These are phyloP conservation scores for Ceratocystis cacaofunesta DNA, from an alignment of 2,329 filamentous ascomycete genomes.

Conservation along the genomic window DNA sequence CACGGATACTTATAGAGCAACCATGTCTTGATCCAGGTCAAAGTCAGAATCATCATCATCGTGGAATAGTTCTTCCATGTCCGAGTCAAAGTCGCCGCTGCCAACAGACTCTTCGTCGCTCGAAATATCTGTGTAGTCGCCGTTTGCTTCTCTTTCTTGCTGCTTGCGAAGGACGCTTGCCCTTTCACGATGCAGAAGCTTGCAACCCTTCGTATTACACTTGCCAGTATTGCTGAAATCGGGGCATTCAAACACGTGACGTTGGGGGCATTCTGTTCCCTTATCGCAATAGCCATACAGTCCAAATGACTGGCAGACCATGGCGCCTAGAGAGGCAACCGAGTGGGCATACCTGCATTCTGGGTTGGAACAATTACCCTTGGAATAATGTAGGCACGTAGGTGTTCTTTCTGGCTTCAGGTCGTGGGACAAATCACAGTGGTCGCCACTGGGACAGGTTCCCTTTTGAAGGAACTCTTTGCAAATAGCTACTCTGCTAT, in stretches of 20 bases:
- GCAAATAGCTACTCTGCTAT: slow-evolving; percentile 77
- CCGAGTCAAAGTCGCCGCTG: slow-evolving; percentile 68
- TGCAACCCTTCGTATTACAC: slow-evolving; percentile 70
- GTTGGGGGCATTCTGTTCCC: slow-evolving; percentile 60
- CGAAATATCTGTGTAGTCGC: slow-evolving; percentile 53
- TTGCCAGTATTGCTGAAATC: slow-evolving; percentile 83
- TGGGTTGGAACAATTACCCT: slow-evolving; percentile 76
- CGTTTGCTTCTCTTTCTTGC: slow-evolving; percentile 30
- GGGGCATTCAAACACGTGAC: slow-evolving; percentile 86
- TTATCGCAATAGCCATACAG: slow-evolving; percentile 78
- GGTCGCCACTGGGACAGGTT: slow-evolving; percentile 58
- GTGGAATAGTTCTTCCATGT: slow-evolving; percentile 51
- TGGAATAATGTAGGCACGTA: slow-evolving; percentile 76
- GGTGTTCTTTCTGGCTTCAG: slow-evolving; percentile 70
- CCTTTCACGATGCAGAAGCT: slow-evolving; percentile 73
- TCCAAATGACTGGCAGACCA: slow-evolving; percentile 73
- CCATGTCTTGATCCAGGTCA: slow-evolving; percentile 15
- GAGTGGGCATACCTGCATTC: slow-evolving; percentile 80
- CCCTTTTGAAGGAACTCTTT: slow-evolving; percentile 72
- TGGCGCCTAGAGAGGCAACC: slow-evolving; percentile 58
- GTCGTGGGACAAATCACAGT: slow-evolving; percentile 85
- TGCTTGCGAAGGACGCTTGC: slow-evolving; percentile 62
- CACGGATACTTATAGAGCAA: slow-evolving; percentile 16
- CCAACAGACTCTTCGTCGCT: slow-evolving; percentile 61
- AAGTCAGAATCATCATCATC: slow-evolving; percentile 30